Base-by-base conservation (phyloP, 1,284 basidiomycete genomes). In the Trametes polyzona region DNA sequence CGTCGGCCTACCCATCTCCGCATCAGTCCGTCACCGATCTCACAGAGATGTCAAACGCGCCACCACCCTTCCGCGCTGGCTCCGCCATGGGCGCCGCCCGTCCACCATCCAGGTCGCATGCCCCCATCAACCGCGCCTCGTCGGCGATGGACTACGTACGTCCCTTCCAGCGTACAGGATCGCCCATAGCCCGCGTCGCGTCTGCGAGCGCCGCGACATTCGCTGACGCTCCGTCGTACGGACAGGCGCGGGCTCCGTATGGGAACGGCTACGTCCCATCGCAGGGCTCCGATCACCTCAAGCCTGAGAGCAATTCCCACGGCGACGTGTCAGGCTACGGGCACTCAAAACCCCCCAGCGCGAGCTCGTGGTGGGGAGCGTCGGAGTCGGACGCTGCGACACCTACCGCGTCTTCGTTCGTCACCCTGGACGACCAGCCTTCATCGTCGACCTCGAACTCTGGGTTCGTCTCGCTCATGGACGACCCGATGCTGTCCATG, bases 401-500 rank as follows among this genome's bases (percentile, higher is more conserved):
- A 6, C 91, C 91, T 9, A 90, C 86, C 10, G 83, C 84, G 7
- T 65, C 87, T 16, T 79, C 80, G 2, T 92, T 92, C 70, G 72
- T 82, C 67, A 78, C 76, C 46, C 74, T 83, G 2, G 78, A 80
- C 46, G 74, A 76, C 57, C 68, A 68, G 37, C 70, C 73, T 1
- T 66, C 62, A 9, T 59, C 61, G 17, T 47, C 51, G 19, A 52
- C 75, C 21, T 77, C 82, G 11, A 74, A 78, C 5, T 83, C 84
- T 21, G 88, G 87, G 3, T 93, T 96, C 64, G 82, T 95, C 40
- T 95, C 92, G n/a, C 78, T 93, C 8, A 95, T 96, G 90, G 91
- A 93, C 66, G 79, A 76, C 43, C 74, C 79, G 50, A 74, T 80
- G 11, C 77, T 83, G 35, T 74, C 78, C 24, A 71, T 76, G 26